phyloP scores from a whole-genome alignment of 2,329 filamentous ascomycete genomes.

The Acephala macrosclerotiorum region DNA sequence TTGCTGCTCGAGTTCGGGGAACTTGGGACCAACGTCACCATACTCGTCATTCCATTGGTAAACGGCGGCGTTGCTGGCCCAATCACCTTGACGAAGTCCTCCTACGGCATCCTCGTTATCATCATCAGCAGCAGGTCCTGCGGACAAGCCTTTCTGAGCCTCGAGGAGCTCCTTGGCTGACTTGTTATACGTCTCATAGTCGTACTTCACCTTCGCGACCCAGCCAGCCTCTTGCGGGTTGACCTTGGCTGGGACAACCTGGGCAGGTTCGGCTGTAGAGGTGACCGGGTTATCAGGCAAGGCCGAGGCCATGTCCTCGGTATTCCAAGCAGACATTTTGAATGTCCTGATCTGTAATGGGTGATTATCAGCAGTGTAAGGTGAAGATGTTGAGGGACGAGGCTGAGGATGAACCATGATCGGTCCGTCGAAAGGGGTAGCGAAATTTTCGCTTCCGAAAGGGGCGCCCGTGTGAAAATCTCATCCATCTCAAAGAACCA shows the following conservation, averaged over 20 bases:
- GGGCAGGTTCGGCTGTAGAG: slow-evolving; percentile 14
- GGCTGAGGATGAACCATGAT: background rate
- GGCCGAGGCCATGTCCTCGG: slow-evolving; percentile 43
- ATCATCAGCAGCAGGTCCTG: slow-evolving; percentile 14
- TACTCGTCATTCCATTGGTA: slow-evolving; percentile 89
- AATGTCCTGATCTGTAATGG: background rate
- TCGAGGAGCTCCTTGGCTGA: slow-evolving; percentile 39
- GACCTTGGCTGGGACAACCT: slow-evolving; percentile 16
- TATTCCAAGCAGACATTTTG: slow-evolving; percentile 31
- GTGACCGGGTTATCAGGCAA: slow-evolving; percentile 36
- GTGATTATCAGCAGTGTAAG: too few species aligned
- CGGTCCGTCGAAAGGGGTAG: background rate
- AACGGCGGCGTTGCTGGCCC: slow-evolving; percentile 46
- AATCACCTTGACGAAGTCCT: slow-evolving; percentile 36
- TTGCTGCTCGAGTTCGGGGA: slow-evolving; percentile 73
- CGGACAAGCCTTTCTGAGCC: slow-evolving; percentile 18
- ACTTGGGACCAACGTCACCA: slow-evolving; percentile 82
- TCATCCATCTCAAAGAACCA: too few species aligned
- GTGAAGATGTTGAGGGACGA: background rate
- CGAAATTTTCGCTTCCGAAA: too few species aligned
- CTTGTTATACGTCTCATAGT: slow-evolving; percentile 43
- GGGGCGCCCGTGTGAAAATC: too few species aligned
- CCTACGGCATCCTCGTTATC: slow-evolving; percentile 30
- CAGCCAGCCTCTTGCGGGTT: slow-evolving; percentile 44
- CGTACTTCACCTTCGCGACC: slow-evolving; percentile 39